Conservation (phyloP, 352 stramenopile genomes). For the Pythium insidiosum region DNA sequence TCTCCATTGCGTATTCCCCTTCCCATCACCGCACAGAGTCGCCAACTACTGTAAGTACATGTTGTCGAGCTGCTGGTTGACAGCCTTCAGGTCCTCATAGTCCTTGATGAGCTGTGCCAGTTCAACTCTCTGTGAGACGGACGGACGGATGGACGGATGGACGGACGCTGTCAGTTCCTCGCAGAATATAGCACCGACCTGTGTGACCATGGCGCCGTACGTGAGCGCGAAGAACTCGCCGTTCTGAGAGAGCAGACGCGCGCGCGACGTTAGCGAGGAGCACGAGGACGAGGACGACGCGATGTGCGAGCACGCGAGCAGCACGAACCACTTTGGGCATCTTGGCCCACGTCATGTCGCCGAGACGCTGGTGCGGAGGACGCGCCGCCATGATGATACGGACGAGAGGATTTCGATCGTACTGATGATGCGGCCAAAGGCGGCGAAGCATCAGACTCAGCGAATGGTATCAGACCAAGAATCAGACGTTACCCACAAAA, state of each 20-base stretch:
- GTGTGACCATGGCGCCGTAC: slow-evolving; percentile 95
- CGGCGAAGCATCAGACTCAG: too few relatives aligned
- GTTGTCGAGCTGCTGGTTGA: slow-evolving; percentile 95
- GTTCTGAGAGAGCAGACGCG: slow-evolving; percentile 42
- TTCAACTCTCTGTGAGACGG: too few relatives aligned
- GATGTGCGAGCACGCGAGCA: background rate
- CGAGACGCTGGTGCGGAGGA: slow-evolving; percentile 51
- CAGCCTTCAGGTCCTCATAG: slow-evolving; percentile 91
- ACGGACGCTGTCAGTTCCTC: background rate
- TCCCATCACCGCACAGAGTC: background rate
- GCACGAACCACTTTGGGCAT: slow-evolving; percentile 88
- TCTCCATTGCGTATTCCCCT: too few relatives aligned
- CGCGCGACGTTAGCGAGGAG: background rate
- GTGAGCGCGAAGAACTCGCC: slow-evolving; percentile 98
- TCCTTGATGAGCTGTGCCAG: slow-evolving; percentile 88
- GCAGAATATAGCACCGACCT: too few relatives aligned
- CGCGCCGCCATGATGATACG: slow-evolving; percentile 36
- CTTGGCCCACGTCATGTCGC: slow-evolving; percentile 88
- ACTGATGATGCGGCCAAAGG: too few relatives aligned
- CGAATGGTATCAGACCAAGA: too few relatives aligned
- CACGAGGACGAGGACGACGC: background rate
- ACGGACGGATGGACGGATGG: background rate
- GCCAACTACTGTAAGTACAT: slow-evolving; percentile 47
- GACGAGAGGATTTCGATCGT: slow-evolving; percentile 5
- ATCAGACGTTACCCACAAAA: too few relatives aligned